Percentiles rank a stretch among this genome's conserved stretches.
phyloP scores from a whole-genome alignment of 495 filamentous ascomycete genomes.

The Cercophora scortea region DNA sequence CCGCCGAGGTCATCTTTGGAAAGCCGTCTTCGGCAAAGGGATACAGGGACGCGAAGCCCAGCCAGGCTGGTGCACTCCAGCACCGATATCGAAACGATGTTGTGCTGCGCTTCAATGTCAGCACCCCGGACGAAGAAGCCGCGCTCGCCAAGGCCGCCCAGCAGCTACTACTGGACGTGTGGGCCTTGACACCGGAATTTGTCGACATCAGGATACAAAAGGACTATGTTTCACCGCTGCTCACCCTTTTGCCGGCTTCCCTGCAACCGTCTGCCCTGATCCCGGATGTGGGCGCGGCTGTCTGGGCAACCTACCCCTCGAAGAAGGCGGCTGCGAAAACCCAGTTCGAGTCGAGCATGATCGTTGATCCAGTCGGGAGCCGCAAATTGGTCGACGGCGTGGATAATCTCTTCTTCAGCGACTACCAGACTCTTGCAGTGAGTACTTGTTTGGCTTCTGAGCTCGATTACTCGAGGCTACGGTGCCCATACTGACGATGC shows the following conservation, averaged over 20 bases:
- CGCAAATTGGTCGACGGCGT: conserved; percentile 28
- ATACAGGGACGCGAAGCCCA: conserved; percentile 17
- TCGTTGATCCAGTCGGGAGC: conserved; percentile 19
- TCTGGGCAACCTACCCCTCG: conserved; percentile 68
- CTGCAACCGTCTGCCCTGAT: conserved; percentile 75
- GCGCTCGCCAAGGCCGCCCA: conserved; percentile 67
- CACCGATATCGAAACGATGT: conserved; percentile 72
- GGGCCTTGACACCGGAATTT: conserved; percentile 74
- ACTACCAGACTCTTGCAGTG: conserved; percentile 78
- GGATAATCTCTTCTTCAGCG: conserved; percentile 73
- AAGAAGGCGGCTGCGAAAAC: conserved; percentile 5
- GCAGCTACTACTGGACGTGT: conserved; percentile 78
- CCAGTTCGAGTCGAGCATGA: conserved; percentile 12
- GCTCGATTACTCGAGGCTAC: neutral
- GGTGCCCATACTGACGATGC: conserved; percentile 3
- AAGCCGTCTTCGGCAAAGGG: conserved; percentile 17
- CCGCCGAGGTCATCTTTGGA: conserved; percentile 59
- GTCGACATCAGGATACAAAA: conserved; percentile 81
- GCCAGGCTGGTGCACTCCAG: conserved; percentile 39
- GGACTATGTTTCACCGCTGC: conserved; percentile 70
- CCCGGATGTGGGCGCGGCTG: conserved; percentile 69
- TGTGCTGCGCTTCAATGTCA: conserved; percentile 81
- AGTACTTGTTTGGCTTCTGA: conserved; percentile 28
- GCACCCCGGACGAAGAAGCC: conserved; percentile 57
- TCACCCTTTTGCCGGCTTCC: conserved; percentile 71